These are phyloP conservation scores for Ilyonectria robusta DNA, from an alignment of 2,329 filamentous ascomycete genomes.

Conservation along the genomic window DNA sequence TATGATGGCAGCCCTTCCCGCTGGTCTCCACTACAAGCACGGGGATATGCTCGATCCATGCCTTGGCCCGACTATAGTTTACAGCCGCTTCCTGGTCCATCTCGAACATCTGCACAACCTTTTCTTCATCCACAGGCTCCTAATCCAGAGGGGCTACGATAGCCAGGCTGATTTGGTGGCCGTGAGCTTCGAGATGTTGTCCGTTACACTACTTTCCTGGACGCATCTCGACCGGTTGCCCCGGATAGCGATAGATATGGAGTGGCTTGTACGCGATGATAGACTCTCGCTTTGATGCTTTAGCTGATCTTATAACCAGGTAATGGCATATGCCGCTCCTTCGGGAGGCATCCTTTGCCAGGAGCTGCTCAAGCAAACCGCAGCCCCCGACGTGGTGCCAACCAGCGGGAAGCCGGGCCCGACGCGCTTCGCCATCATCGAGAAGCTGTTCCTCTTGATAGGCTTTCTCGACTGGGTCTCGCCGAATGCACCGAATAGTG, in stretches of 20 bases:
- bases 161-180: constrained; percentile 58
- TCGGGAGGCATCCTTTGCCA: constrained; percentile 64
- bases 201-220: constrained; percentile 61
- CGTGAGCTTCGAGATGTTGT: constrained; percentile 62
- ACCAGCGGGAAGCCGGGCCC: constrained; percentile 28
- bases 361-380: constrained; percentile 60
- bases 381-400: neutral
- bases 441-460: constrained; percentile 64
- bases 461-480: constrained; percentile 65
- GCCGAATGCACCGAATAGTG: constrained; percentile 61
- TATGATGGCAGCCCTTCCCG: too few species aligned
- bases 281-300: constrained; percentile 42
- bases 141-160: constrained; percentile 56
- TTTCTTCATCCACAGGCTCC: constrained; percentile 70
- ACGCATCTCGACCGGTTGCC: constrained; percentile 60
- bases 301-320: constrained; percentile 57
- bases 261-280: too few species aligned
- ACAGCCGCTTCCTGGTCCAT: constrained; percentile 46
- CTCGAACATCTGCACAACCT: constrained; percentile 68
- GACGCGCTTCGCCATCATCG: constrained; percentile 61
- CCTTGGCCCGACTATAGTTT: too few species aligned
- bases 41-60: too few species aligned
- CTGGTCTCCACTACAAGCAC: too few species aligned
- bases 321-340: constrained; percentile 65
- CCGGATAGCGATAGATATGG: too few species aligned